phyloP scores from a whole-genome alignment of 208 protist species.

The Leishmania amazonensis region DNA sequence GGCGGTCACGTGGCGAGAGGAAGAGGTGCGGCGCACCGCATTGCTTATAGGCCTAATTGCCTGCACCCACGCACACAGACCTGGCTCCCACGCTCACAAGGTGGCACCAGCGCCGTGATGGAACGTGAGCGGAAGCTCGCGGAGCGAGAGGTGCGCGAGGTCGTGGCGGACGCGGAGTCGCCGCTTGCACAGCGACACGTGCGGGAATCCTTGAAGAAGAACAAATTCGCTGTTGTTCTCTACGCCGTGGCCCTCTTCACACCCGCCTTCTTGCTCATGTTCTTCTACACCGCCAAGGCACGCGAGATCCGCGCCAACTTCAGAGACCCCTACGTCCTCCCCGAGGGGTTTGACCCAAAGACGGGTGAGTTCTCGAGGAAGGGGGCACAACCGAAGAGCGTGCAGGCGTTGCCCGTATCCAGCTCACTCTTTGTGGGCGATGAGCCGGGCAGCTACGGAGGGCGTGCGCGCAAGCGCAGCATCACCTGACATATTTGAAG shows the following conservation, averaged over 20 bases:
- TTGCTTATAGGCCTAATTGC: too few relatives aligned
- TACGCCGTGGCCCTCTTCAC: slow-evolving; percentile 50
- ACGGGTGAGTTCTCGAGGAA: slow-evolving; percentile 39
- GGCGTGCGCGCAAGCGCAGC: slow-evolving; percentile 23
- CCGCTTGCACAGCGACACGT: slow-evolving; percentile 69
- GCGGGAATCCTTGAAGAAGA: slow-evolving; percentile 65
- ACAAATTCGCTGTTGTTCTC: slow-evolving; percentile 63
- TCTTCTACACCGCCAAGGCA: slow-evolving; percentile 75
- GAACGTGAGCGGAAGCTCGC: slow-evolving; percentile 49
- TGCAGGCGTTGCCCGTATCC: slow-evolving; percentile 24
- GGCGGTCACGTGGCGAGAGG: neutral
- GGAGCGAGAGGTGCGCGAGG: slow-evolving; percentile 61
- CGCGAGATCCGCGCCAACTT: slow-evolving; percentile 58
- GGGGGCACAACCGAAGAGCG: slow-evolving; percentile 10
- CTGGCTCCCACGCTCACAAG: neutral
- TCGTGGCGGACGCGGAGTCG: slow-evolving; percentile 65
- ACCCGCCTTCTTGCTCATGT: slow-evolving; percentile 54
- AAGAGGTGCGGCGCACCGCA: neutral
- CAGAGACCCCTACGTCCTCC: slow-evolving; percentile 73
- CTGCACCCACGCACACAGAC: neutral
- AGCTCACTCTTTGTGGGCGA: slow-evolving; percentile 52
- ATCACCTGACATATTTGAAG: neutral
- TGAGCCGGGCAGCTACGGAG: slow-evolving; percentile 44
- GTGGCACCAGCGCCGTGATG: slow-evolving; percentile 16
- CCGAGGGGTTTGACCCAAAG: slow-evolving; percentile 72